These are phyloP conservation scores for Sclerotinia trifoliorum DNA, from an alignment of 2,329 filamentous ascomycete species.

Conservation along the genomic window DNA sequence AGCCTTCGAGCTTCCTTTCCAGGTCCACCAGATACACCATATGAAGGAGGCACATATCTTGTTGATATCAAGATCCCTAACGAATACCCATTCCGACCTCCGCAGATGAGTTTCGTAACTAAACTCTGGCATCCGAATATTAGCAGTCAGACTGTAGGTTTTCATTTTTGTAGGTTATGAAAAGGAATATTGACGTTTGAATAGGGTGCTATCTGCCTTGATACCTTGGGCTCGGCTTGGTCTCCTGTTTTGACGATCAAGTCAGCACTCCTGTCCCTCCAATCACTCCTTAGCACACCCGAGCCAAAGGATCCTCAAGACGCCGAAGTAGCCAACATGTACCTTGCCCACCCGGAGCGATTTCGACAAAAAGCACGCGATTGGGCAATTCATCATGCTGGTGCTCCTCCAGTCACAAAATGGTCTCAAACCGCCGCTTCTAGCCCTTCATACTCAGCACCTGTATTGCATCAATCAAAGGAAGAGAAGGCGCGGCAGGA, in stretches of 20 bases:
- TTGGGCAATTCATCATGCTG: slow-evolving; percentile 83
- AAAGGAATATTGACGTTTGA: slow-evolving; percentile 33
- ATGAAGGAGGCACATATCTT: slow-evolving; percentile 78
- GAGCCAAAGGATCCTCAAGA: slow-evolving; percentile 98
- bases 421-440: slow-evolving; percentile 45
- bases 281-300: slow-evolving; percentile 87
- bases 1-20: slow-evolving; percentile 80
- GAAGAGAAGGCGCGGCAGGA: slow-evolving; percentile 36
- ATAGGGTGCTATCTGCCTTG: slow-evolving; percentile 93
- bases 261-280: slow-evolving; percentile 86
- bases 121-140: slow-evolving; percentile 98
- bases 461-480: slow-evolving; percentile 32
- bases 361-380: slow-evolving; percentile 83
- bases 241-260: slow-evolving; percentile 96
- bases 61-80: slow-evolving; percentile 85
- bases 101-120: slow-evolving; percentile 86
- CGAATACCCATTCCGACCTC: slow-evolving; percentile 91
- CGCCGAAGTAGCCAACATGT: slow-evolving; percentile 89
- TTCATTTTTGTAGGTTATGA: background rate
- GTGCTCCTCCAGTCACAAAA: slow-evolving; percentile 61
- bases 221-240: slow-evolving; percentile 87
- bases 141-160: slow-evolving; percentile 82
- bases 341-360: slow-evolving; percentile 72
- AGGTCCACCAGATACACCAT: slow-evolving; percentile 89
- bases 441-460: slow-evolving; percentile 40